phyloP scores from a whole-genome alignment of 805 yeast genomes.

The Pichia membranifaciens region DNA sequence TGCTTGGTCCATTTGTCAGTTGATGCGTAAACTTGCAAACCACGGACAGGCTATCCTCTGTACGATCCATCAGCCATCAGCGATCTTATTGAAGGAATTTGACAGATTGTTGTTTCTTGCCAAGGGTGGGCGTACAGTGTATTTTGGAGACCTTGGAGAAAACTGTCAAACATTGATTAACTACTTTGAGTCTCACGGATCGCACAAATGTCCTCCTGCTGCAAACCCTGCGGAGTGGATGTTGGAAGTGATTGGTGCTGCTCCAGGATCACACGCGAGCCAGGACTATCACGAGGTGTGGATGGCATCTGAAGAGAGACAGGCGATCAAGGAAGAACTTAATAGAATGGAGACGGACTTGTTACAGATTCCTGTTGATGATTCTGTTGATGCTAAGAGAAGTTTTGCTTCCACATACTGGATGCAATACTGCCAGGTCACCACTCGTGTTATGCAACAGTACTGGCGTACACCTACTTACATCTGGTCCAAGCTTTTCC shows the following conservation, averaged over 20 bases:
- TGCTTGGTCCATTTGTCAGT: slow-evolving; percentile 53
- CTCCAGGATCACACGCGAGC: slow-evolving; percentile 69
- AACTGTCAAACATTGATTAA: slow-evolving; percentile 49
- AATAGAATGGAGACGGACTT: slow-evolving; percentile 58
- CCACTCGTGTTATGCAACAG: slow-evolving; percentile 51
- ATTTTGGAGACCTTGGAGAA: slow-evolving; percentile 68
- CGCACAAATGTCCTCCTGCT: slow-evolving; percentile 57
- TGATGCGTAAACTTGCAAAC: slow-evolving; percentile 46
- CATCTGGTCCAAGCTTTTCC: slow-evolving; percentile 49
- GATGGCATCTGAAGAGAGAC: slow-evolving; percentile 47
- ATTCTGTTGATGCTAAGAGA: slow-evolving; percentile 27
- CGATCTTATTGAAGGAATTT: slow-evolving; percentile 68
- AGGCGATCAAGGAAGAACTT: slow-evolving; percentile 54
- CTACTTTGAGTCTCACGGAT: slow-evolving; percentile 63
- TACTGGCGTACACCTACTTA: slow-evolving; percentile 61
- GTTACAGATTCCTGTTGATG: slow-evolving; percentile 31
- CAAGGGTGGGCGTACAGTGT: slow-evolving; percentile 67
- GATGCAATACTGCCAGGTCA: slow-evolving; percentile 40
- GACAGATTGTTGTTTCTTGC: slow-evolving; percentile 69
- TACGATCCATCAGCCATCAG: slow-evolving; percentile 86
- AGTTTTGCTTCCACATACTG: slow-evolving; percentile 43
- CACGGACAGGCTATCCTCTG: slow-evolving; percentile 53
- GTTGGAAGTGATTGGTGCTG: slow-evolving; percentile 80
- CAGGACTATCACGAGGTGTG: slow-evolving; percentile 75
- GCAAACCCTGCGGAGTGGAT: slow-evolving; percentile 92